Evolutionary conservation across 768 basidiomycete species (phyloP).

Genomic region (Cubamyces sp.): DNA sequence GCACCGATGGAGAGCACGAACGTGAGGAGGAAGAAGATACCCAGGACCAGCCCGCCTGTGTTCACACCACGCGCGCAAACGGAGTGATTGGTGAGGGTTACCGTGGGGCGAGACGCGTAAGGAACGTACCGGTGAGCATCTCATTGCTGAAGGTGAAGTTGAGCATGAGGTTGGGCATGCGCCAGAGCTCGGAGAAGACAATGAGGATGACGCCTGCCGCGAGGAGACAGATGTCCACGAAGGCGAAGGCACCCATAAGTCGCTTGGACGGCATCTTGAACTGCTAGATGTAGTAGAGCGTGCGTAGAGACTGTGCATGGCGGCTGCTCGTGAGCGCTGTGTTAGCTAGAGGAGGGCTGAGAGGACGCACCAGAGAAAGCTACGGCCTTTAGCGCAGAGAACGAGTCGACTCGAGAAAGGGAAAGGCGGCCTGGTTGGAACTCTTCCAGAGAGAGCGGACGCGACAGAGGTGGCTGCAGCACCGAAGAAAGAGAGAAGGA

Average conservation of each 20-base stretch:
- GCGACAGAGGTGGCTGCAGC: conserved; percentile 48
- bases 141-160: conserved; percentile 67
- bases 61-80: background rate
- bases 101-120: background rate
- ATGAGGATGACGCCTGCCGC: conserved; percentile 69
- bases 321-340: background rate
- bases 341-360: background rate
- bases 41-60: conserved; percentile 72
- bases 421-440: conserved; percentile 38
- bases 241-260: conserved; percentile 71
- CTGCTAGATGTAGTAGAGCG: conserved; percentile 33
- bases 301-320: conserved; percentile 26
- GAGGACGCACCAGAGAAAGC: conserved; percentile 19
- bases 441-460: conserved; percentile 58
- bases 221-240: conserved; percentile 71
- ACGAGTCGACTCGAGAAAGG: conserved; percentile 29
- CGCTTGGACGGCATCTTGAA: conserved; percentile 69
- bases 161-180: conserved; percentile 65
- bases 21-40: conserved; percentile 66
- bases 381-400: conserved; percentile 22
- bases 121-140: conserved; percentile 61
- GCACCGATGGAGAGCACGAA: conserved; percentile 74
- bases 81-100: background rate
- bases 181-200: conserved; percentile 73
- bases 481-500: conserved; percentile 46